Evolutionary conservation across 2,329 filamentous ascomycete species (phyloP).

Genomic region (Penicillium sp.): DNA sequence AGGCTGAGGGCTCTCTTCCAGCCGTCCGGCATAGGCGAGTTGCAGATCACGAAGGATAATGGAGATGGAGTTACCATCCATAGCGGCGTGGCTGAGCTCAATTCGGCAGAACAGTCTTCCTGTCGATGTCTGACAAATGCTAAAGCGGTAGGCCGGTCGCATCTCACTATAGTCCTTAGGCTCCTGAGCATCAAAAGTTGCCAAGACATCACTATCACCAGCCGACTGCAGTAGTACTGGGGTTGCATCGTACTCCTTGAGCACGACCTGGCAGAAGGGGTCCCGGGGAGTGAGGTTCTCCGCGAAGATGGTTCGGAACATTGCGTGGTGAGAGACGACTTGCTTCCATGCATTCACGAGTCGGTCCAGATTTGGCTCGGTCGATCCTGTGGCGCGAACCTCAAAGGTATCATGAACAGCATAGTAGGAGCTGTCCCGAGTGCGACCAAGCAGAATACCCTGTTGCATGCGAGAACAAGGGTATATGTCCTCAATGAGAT

Average conservation of each 20-base stretch:
- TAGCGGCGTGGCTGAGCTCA: conserved; percentile 50
- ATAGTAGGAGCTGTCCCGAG: conserved; percentile 33
- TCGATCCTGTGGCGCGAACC: conserved; percentile 18
- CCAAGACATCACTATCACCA: conserved; percentile 27
- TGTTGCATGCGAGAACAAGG: conserved; percentile 39
- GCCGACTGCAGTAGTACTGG: conserved; percentile 30
- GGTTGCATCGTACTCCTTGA: conserved; percentile 28
- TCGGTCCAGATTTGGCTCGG: conserved; percentile 24
- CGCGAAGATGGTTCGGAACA: conserved; percentile 37
- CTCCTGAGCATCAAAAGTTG: conserved; percentile 27
- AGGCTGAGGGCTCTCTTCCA: conserved; percentile 34
- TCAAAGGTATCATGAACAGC: conserved; percentile 38
- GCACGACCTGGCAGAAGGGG: conserved; percentile 34
- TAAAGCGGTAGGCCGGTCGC: conserved; percentile 44
- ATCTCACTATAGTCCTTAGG: conserved; percentile 24
- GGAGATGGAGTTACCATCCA: conserved; percentile 50
- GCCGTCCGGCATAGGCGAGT: conserved; percentile 43
- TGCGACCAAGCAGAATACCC: conserved; percentile 33
- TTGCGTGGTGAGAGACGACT: conserved; percentile 31
- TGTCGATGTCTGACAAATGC: conserved; percentile 40
- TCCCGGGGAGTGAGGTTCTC: conserved; percentile 30
- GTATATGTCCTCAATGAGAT: conserved; percentile 42
- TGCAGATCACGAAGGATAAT: conserved; percentile 46
- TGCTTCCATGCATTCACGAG: conserved; percentile 30
- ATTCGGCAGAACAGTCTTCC: conserved; percentile 43